Conservation (phyloP, 805 yeast species). For the Ogataea corticis region DNA sequence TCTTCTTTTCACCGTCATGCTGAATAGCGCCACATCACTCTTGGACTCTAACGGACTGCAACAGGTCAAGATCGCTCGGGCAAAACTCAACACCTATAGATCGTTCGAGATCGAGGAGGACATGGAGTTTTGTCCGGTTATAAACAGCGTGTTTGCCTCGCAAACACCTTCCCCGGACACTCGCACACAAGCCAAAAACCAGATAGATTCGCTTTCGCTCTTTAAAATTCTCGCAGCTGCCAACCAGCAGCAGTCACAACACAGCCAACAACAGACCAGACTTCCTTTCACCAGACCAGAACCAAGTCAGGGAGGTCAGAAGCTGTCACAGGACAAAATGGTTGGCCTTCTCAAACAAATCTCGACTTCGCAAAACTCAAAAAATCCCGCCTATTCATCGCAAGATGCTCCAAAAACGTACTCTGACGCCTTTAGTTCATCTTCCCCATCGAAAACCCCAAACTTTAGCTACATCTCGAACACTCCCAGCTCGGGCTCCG, state of each 20-base stretch:
- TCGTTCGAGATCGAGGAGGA: constrained; percentile 75
- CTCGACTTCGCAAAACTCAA: background rate
- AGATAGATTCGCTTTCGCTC: constrained; percentile 20
- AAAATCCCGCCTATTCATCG: background rate
- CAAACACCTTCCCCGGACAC: background rate
- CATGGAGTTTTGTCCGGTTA: constrained; percentile 62
- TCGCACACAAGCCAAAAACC: constrained; percentile 7
- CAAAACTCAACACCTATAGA: constrained; percentile 59
- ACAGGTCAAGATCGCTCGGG: constrained; percentile 38
- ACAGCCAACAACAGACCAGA: constrained; percentile 1
- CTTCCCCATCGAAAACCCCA: constrained; percentile 12
- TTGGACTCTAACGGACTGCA: constrained; percentile 13
- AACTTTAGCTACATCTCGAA: constrained; percentile 22
- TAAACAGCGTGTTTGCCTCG: constrained; percentile 6
- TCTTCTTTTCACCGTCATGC: background rate
- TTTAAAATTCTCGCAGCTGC: constrained; percentile 24
- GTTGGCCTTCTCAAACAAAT: constrained; percentile 5
- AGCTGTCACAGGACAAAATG: constrained; percentile 4
- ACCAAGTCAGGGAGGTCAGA: background rate
- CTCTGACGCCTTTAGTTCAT: constrained; percentile 7
- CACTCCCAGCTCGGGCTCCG: constrained; percentile 24
- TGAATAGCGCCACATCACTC: constrained; percentile 10
- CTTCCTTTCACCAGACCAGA: background rate
- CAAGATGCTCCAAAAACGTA: background rate
- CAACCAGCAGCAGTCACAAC: constrained; percentile 12